phyloP scores from a whole-genome alignment of 2,329 filamentous ascomycete species.

The Monilinia vaccinii-corymbosi region DNA sequence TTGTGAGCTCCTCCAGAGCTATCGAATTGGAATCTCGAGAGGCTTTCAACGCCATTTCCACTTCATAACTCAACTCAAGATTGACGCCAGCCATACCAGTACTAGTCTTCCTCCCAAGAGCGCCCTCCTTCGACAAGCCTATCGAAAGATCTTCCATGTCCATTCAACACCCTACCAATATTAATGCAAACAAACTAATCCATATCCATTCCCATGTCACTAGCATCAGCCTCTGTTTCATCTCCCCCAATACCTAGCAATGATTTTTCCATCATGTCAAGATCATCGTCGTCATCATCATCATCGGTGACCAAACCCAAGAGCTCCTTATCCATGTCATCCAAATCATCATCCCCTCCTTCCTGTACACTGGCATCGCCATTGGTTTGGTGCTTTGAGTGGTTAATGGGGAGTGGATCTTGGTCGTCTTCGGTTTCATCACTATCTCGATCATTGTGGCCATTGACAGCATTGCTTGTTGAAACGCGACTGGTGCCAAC shows the following conservation, averaged over 20 bases:
- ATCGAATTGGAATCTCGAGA: neutral
- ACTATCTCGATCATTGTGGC: constrained; percentile 19
- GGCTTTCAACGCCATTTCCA: neutral
- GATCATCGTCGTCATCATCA: constrained; percentile 35
- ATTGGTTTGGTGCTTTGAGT: constrained; percentile 32
- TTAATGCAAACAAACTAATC: constrained; percentile 16
- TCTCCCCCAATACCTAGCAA: constrained; percentile 26
- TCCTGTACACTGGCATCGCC: constrained; percentile 13
- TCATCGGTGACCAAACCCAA: constrained; percentile 38
- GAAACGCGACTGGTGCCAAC: constrained; percentile 26
- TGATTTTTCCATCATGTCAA: constrained; percentile 39
- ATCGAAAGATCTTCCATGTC: constrained; percentile 1
- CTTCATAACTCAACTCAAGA: neutral
- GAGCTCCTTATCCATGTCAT: constrained; percentile 46
- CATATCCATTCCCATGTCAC: constrained; percentile 27
- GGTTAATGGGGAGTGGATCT: constrained; percentile 30
- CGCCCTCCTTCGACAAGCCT: constrained; percentile 6
- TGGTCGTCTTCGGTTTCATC: constrained; percentile 31
- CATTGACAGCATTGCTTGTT: constrained; percentile 17
- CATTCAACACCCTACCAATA: constrained; percentile 2
- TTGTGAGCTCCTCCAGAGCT: neutral
- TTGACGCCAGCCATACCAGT: neutral
- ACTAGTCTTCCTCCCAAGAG: neutral
- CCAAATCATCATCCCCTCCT: constrained; percentile 38
- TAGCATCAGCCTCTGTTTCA: constrained; percentile 29